Conservation (phyloP, 2,329 filamentous ascomycete genomes). For the Colletotrichum salicis region DNA sequence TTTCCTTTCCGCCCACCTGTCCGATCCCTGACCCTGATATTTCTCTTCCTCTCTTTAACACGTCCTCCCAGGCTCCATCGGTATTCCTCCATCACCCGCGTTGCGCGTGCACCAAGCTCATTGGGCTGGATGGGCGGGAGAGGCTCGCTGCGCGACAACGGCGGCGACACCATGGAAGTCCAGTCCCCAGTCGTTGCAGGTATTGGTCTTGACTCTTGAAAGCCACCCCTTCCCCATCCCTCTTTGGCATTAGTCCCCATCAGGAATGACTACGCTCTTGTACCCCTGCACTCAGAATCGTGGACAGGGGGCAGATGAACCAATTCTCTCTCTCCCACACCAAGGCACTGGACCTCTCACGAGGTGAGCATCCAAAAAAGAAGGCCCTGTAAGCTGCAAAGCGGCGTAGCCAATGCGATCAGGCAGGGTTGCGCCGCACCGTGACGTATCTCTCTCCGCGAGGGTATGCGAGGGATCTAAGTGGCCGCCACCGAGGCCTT, state of each 20-base stretch:
- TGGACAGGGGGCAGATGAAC: slow-evolving; percentile 10
- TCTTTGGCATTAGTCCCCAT: slow-evolving; percentile 14
- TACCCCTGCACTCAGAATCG: slow-evolving; percentile 9
- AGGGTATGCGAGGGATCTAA: slow-evolving; percentile 29
- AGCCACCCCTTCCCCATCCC: background rate
- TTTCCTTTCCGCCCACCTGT: slow-evolving; percentile 34
- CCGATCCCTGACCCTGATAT: slow-evolving; percentile 26
- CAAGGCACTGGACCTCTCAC: background rate
- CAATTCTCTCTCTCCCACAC: background rate
- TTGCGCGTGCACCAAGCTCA: background rate
- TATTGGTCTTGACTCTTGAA: slow-evolving; percentile 1
- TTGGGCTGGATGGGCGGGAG: slow-evolving; percentile 19
- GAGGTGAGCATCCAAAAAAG: slow-evolving; percentile 13
- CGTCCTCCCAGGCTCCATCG: slow-evolving; percentile 4
- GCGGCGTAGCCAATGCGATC: slow-evolving; percentile 26
- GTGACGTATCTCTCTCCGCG: slow-evolving; percentile 30
- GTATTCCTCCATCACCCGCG: background rate
- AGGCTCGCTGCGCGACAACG: slow-evolving; percentile 29
- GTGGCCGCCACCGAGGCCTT: slow-evolving; percentile 34
- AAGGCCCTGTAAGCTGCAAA: background rate
- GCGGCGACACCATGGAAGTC: slow-evolving; percentile 30
- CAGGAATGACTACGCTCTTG: slow-evolving; percentile 5
- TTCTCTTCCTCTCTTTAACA: slow-evolving; percentile 10
- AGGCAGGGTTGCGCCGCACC: slow-evolving; percentile 32
- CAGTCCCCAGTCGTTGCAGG: slow-evolving; percentile 12